Percentiles rank a stretch among this genome's conserved stretches.
These are phyloP conservation scores for Cyclotella choctawhatcheeana DNA, from an alignment of 108 stramenopile species.

Conservation along the genomic window DNA sequence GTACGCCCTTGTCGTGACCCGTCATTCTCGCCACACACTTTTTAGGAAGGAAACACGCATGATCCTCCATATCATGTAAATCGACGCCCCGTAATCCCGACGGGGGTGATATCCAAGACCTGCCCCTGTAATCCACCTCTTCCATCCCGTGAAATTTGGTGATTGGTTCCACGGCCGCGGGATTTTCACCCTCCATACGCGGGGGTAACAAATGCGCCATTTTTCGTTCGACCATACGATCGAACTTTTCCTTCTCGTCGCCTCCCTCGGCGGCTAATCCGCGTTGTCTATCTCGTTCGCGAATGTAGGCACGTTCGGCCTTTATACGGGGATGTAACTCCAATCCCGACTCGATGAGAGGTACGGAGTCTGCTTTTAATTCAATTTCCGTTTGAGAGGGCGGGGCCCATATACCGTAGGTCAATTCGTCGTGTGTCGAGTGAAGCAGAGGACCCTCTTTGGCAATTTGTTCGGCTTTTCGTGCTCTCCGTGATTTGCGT, in stretches of 20 bases:
- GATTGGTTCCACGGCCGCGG: slow-evolving; percentile 63
- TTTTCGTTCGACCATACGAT: slow-evolving; percentile 91
- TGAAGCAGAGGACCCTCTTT: slow-evolving; percentile 72
- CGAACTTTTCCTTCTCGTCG: slow-evolving; percentile 61
- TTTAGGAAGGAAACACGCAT: slow-evolving; percentile 94
- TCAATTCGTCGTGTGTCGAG: slow-evolving; percentile 75
- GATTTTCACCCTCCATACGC: slow-evolving; percentile 75
- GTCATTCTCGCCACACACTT: slow-evolving; percentile 92
- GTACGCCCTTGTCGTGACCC: slow-evolving; percentile 96
- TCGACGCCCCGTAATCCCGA: slow-evolving; percentile 61
- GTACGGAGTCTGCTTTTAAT: slow-evolving; percentile 55
- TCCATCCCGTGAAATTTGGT: slow-evolving; percentile 90
- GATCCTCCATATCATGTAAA: slow-evolving; percentile 71
- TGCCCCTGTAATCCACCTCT: slow-evolving; percentile 94
- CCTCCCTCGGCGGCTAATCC: slow-evolving; percentile 62
- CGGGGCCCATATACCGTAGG: slow-evolving; percentile 85
- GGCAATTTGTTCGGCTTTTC: slow-evolving; percentile 36
- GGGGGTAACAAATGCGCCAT: slow-evolving; percentile 95
- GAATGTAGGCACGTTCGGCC: slow-evolving; percentile 75
- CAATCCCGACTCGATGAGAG: slow-evolving; percentile 64
- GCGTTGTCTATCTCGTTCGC: slow-evolving; percentile 70
- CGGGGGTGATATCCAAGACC: slow-evolving; percentile 93
- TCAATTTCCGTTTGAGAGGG: slow-evolving; percentile 70
- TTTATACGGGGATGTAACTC: slow-evolving; percentile 61
- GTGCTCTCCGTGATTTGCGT: slow-evolving; percentile 9